Percentiles rank a stretch among this genome's conserved stretches.
Conservation (phyloP, 305 asterid species). For the Caryopteris hybrid region DNA sequence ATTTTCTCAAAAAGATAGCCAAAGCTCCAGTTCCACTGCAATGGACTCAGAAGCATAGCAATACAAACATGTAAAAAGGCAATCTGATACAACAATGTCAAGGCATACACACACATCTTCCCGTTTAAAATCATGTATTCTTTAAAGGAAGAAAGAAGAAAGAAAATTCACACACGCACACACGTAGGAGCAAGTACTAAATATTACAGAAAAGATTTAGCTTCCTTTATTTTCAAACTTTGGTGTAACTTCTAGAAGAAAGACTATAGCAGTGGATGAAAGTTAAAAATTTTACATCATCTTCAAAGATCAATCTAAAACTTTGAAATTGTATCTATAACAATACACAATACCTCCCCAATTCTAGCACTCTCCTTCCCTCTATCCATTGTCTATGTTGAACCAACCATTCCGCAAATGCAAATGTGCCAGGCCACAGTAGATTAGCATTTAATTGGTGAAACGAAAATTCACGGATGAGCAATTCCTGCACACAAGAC, state of each 20-base stretch:
- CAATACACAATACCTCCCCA: constrained; percentile 61
- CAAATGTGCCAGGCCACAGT: constrained; percentile 95
- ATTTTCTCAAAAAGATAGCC: constrained; percentile 72
- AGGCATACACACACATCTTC: too few relatives aligned
- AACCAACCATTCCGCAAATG: constrained; percentile 82
- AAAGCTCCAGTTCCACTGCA: constrained; percentile 96
- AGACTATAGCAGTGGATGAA: background rate
- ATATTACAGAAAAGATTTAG: background rate
- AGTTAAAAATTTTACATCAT: background rate
- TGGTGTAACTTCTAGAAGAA: background rate
- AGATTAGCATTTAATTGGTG: constrained; percentile 89
- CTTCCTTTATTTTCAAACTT: background rate
- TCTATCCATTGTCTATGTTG: constrained; percentile 51
- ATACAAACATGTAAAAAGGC: background rate
- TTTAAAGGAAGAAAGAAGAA: too few relatives aligned
- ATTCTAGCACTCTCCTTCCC: constrained; percentile 61
- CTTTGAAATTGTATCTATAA: background rate
- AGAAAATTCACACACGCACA: too few relatives aligned
- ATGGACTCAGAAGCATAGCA: constrained; percentile 21
- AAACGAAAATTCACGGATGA: constrained; percentile 73
- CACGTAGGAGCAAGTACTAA: too few relatives aligned
- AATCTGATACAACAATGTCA: too few relatives aligned
- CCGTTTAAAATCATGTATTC: too few relatives aligned
- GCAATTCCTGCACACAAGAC: constrained; percentile 60
- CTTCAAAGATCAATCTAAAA: background rate